Evolutionary conservation across 805 yeast genomes (phyloP), one percentile per base, ranked within the genome.

Genomic region (Ogataea haglerorum): DNA sequence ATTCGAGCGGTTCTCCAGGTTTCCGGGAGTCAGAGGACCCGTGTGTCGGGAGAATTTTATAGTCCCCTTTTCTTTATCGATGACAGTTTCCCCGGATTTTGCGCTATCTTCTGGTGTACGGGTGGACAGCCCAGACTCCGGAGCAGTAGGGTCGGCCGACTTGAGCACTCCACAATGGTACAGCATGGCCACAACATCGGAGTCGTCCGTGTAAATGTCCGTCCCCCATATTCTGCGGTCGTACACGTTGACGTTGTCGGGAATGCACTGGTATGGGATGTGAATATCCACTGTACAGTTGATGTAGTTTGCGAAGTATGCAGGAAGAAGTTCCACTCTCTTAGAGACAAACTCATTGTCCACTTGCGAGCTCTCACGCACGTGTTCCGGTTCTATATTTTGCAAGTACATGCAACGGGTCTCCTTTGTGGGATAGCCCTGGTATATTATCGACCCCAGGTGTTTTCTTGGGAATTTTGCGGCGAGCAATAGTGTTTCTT

Each of bases 141-240:
- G 10, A 49, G 40, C 26, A 12, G 52, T 42, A n/a, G 66, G 65
- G 23, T 58, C 56, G 13, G 51, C 58, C 10, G 70, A 58, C 38
- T 72, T 60, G 42, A 81, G 69, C 33, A 82, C 63, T 0, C 96
- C 96, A 46, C 80, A 67, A 53, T 93, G 98, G 47, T 78, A 74
- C 37, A 91, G 64, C 0, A 81, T 83, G 5, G 85, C 70, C 26
- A 91, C 70, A 2, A 90, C 66, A 60, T 91, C 96, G 1, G 95
- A 84, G 60, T 91, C 99, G 61, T 93, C 98, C 0, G 97, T 86
- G 61, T 91, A 93, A 1, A 93, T 69, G 31, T 90, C 95, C 2
- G 90, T 76, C 2, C 99, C 99, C 98, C 98, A 91, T 2, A 89
- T 48, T 33, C 75, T 72, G 36, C 78, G 65, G 22, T 82, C 76